Conservation (phyloP, 2,329 filamentous ascomycete genomes). For the Cercospora sp. region DNA sequence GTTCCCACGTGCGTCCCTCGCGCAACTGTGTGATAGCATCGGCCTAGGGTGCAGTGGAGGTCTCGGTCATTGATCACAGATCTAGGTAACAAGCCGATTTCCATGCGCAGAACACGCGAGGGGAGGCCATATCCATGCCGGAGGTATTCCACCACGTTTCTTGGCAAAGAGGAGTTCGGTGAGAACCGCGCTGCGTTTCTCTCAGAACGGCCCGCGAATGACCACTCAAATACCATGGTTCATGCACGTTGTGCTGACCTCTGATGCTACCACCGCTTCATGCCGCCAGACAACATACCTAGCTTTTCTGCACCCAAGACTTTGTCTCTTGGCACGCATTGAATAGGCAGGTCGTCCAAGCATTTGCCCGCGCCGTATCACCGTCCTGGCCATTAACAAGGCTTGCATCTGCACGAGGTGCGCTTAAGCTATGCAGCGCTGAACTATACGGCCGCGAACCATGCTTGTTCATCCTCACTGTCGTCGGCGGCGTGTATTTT, state of each 20-base stretch:
- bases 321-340: constrained; percentile 14
- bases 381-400: constrained; percentile 8
- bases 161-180: constrained; percentile 7
- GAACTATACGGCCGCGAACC: constrained; percentile 3
- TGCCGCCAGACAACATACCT: constrained; percentile 3
- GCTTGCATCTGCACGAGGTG: constrained; percentile 9
- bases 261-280: background rate
- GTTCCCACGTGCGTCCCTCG: background rate
- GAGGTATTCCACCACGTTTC: constrained; percentile 9
- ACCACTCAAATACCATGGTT: constrained; percentile 9
- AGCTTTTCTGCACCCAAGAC: constrained; percentile 15
- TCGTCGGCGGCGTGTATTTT: constrained; percentile 13
- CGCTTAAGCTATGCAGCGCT: constrained; percentile 13
- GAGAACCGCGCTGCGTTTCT: constrained; percentile 9
- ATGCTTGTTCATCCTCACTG: constrained; percentile 14
- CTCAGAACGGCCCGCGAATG: background rate
- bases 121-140: background rate
- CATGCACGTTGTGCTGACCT: constrained; percentile 11
- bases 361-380: constrained; percentile 2
- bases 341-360: constrained; percentile 17
- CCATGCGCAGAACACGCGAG: constrained; percentile 3
- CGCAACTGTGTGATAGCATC: background rate
- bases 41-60: background rate
- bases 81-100: background rate
- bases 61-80: constrained; percentile 13